Conservation (phyloP, 2,329 filamentous ascomycete species). For the Tolypocladium inflatum region DNA sequence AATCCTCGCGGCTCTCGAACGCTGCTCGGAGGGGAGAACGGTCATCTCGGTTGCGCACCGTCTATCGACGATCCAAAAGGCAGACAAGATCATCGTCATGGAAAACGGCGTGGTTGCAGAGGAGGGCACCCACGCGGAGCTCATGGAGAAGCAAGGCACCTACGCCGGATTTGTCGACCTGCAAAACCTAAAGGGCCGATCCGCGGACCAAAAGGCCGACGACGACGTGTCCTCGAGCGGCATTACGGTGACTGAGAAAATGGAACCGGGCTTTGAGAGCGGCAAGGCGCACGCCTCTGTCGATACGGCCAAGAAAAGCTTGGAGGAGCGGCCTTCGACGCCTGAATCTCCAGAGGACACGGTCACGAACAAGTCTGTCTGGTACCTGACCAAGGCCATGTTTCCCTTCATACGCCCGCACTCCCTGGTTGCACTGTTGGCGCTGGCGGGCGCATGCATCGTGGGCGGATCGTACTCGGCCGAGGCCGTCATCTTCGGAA, state of each 20-base stretch:
- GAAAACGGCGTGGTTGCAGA: not conserved
- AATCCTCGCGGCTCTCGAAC: no score
- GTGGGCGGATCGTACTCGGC: conserved; percentile 38
- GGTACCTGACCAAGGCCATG: not conserved
- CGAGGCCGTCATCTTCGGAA: conserved; percentile 38
- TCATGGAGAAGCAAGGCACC: conserved; percentile 40
- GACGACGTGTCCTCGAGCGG: not conserved
- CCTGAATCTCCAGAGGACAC: no score
- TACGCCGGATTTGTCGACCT: conserved; percentile 36
- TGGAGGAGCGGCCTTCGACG: no score
- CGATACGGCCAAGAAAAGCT: no score
- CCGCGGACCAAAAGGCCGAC: conserved; percentile 3
- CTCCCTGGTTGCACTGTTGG: conserved; percentile 11
- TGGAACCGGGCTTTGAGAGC: no score
- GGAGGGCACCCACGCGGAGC: conserved; percentile 33
- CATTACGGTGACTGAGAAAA: not conserved
- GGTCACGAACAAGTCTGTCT: no score
- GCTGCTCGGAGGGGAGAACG: not conserved
- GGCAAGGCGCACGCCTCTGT: no score
- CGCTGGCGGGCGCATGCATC: conserved; percentile 28
- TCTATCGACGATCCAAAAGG: conserved; percentile 4
- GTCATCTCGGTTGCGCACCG: conserved; percentile 1
- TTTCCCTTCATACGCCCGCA: conserved; percentile 5
- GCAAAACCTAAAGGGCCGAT: conserved; percentile 2
- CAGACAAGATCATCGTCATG: conserved; percentile 22